Conservation (phyloP, 352 stramenopile species). For the Elongisporangium senticosum region DNA sequence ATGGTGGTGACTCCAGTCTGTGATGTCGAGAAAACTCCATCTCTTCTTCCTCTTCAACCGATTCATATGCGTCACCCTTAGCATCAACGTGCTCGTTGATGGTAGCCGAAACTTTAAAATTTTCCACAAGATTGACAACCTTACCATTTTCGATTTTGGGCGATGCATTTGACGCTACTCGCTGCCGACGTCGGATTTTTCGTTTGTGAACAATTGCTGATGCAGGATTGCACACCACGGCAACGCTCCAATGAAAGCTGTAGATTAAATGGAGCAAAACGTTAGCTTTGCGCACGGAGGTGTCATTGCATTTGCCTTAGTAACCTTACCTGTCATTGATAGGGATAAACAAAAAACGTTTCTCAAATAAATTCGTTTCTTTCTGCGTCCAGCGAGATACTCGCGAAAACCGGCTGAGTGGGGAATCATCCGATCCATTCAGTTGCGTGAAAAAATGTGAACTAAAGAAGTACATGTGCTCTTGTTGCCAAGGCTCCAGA, state of each 20-base stretch:
- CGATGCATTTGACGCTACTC: neutral
- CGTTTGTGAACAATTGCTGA: slow-evolving; percentile 57
- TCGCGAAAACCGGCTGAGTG: slow-evolving; percentile 26
- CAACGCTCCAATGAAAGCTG: slow-evolving; percentile 89
- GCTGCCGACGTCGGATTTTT: slow-evolving; percentile 14
- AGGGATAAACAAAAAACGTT: slow-evolving; percentile 85
- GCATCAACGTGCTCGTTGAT: neutral
- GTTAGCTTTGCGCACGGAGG: neutral
- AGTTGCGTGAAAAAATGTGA: slow-evolving; percentile 95
- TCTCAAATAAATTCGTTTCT: slow-evolving; percentile 78
- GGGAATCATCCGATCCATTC: slow-evolving; percentile 39
- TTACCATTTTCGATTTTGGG: slow-evolving; percentile 3
- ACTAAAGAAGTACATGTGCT: slow-evolving; percentile 90
- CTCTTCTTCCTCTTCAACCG: slow-evolving; percentile 44
- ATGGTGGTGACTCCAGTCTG: slow-evolving; percentile 43
- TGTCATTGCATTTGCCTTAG: no score
- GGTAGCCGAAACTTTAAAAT: slow-evolving; percentile 12
- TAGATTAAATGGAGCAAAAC: neutral
- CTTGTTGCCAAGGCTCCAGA: slow-evolving; percentile 46
- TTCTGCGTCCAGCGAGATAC: slow-evolving; percentile 83
- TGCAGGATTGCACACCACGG: slow-evolving; percentile 80
- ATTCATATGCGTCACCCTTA: slow-evolving; percentile 4
- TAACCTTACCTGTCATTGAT: slow-evolving; percentile 79
- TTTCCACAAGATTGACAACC: slow-evolving; percentile 29
- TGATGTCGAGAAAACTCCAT: slow-evolving; percentile 26